Base-by-base conservation (phyloP, 148 eudicot species). In the Rhododendron williamsianum region DNA sequence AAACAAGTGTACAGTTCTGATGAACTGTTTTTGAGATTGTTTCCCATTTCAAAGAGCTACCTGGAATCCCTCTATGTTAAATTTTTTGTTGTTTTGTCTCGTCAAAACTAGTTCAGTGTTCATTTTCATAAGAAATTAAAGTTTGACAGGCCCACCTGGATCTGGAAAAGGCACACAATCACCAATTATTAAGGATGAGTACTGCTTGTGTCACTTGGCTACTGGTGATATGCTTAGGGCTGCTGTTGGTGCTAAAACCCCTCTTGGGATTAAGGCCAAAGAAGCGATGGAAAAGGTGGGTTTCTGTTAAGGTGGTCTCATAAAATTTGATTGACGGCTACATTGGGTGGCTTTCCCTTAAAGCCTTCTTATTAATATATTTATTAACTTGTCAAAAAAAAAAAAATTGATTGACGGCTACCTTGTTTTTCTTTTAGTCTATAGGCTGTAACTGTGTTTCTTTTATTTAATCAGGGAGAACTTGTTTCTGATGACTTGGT, bases 191-290 rank as follows among this genome's bases (percentile, higher is more conserved):
- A 97, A 95, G 93, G 99, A 92, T 88, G 98, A 97, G 89, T 94
- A 92, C 87, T 97, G 99, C 90, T 90, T 97, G 84, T 97, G 99
- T 87, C 99, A 97, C 91, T 90, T 97, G 90, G 99, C 98, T 51
- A 95, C 98, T 69, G 98, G 98, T 65, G 99, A 97, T 86, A 97
- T 97, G 99, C 92, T 97, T 87, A 95, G 98, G 92, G 98, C 98
- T 89, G 96, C 98, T 80, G 98, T 91, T 87, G 90, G 95, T 81
- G 97, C 99, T 69, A 93, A 94, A 90, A 95, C 98, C n/a, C 95
- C 98, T 65, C 96, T 97, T 77, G 99, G 99, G 48, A 33, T 95
- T 35, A 95, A 95, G 91, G 98, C 98, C 46, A 92, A 97, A 89
- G 98, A 97, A 85, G 96, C 98, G 82, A 93, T 97, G 98, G 95